These are phyloP conservation scores for Microbotryum saponariae DNA, from an alignment of 1,284 basidiomycete genomes.

Conservation along the genomic window DNA sequence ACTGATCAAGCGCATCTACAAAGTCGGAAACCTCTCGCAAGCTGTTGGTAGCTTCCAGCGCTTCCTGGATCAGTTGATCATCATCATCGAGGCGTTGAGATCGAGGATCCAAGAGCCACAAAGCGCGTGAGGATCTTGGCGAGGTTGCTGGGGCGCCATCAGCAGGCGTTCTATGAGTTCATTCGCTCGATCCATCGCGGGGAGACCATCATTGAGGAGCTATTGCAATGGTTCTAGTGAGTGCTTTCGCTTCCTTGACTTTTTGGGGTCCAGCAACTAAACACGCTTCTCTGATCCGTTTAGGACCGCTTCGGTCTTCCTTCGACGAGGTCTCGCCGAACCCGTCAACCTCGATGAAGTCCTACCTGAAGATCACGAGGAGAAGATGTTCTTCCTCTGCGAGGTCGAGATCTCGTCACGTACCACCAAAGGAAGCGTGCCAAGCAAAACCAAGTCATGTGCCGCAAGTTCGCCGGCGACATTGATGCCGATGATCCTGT, in stretches of 20 bases:
- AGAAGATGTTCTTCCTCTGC: slow-evolving; percentile 21
- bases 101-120: slow-evolving; percentile 56
- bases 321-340: slow-evolving; percentile 24
- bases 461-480: slow-evolving; percentile 15
- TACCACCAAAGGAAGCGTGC: slow-evolving; percentile 19
- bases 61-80: slow-evolving; percentile 34
- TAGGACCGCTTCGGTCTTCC: slow-evolving; percentile 26
- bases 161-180: slow-evolving; percentile 88
- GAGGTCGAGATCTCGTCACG: slow-evolving; percentile 23
- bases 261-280: too few relatives aligned
- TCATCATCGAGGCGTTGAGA: slow-evolving; percentile 23
- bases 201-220: slow-evolving; percentile 33
- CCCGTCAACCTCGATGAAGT: slow-evolving; percentile 23
- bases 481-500: slow-evolving; percentile 32
- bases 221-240: slow-evolving; percentile 31
- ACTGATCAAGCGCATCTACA: slow-evolving; percentile 30
- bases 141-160: slow-evolving; percentile 82
- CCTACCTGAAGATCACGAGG: slow-evolving; percentile 8
- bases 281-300: neutral
- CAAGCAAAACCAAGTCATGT: slow-evolving; percentile 11
- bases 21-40: slow-evolving; percentile 23
- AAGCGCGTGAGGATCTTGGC: slow-evolving; percentile 84
- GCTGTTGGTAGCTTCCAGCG: slow-evolving; percentile 27
- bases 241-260: neutral
- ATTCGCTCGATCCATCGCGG: slow-evolving; percentile 82